These are phyloP conservation scores for Solanum rostratum DNA, from an alignment of 257 asterid genomes.

Conservation along the genomic window DNA sequence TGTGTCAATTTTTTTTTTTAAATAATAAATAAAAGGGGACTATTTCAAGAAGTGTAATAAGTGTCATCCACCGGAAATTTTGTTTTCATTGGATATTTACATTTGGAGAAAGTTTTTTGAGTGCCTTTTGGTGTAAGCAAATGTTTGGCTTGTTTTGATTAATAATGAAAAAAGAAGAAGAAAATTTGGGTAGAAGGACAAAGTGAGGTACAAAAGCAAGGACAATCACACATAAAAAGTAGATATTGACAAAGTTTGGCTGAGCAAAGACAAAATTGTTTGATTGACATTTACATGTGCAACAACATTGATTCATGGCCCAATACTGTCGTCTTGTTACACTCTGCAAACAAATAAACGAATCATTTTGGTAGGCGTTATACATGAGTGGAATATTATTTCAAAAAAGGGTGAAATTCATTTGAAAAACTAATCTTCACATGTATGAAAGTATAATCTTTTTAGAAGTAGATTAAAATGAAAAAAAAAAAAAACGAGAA, in stretches of 20 bases:
- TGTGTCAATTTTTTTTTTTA: no score
- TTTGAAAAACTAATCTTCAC: no score
- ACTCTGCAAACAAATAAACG: no score
- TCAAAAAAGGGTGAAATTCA: no score
- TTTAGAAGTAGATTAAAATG: not conserved
- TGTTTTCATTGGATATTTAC: not conserved
- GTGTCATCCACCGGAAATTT: not conserved
- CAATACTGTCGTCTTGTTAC: not conserved
- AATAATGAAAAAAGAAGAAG: not conserved
- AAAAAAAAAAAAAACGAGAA: not conserved
- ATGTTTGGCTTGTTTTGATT: not conserved
- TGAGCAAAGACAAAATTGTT: not conserved
- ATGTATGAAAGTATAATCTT: not conserved
- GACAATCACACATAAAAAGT: not conserved
- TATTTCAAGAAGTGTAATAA: not conserved
- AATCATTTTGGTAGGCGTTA: no score
- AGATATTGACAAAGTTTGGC: not conserved
- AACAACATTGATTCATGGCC: not conserved
- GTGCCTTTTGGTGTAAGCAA: conserved; percentile 1
- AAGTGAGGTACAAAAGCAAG: not conserved
- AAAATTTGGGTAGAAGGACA: not conserved
- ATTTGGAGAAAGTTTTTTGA: not conserved
- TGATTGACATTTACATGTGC: not conserved
- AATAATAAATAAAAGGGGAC: not conserved
- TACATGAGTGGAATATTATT: no score